These are phyloP conservation scores for Aspergillus puulaauensis DNA, from an alignment of 2,329 filamentous ascomycete genomes.

Conservation along the genomic window DNA sequence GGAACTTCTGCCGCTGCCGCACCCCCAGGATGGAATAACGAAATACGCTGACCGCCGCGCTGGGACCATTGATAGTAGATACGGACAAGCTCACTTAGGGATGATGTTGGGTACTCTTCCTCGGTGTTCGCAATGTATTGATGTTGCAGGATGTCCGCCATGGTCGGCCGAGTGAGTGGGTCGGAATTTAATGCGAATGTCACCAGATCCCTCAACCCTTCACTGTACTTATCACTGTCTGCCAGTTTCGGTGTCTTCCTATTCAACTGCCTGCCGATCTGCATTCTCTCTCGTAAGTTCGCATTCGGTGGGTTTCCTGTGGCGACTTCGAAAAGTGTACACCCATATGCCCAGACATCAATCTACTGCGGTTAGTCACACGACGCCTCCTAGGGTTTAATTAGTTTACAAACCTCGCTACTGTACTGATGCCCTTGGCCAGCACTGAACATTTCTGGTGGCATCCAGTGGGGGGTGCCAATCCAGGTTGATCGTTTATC, in stretches of 20 bases:
- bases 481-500: constrained; percentile 66
- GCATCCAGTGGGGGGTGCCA: constrained; percentile 67
- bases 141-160: constrained; percentile 48
- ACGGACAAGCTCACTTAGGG: constrained; percentile 46
- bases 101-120: constrained; percentile 44
- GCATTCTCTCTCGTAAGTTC: constrained; percentile 48
- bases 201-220: constrained; percentile 47
- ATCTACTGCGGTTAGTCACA: constrained; percentile 32
- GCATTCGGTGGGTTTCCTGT: constrained; percentile 51
- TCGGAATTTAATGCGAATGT: constrained; percentile 46
- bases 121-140: constrained; percentile 45
- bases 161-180: constrained; percentile 45
- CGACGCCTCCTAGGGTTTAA: not conserved
- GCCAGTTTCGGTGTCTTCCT: constrained; percentile 41
- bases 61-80: constrained; percentile 52
- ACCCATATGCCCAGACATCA: constrained; percentile 53
- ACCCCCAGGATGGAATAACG: constrained; percentile 60
- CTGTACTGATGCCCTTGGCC: constrained; percentile 46
- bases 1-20: constrained; percentile 57
- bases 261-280: constrained; percentile 46
- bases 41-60: constrained; percentile 50
- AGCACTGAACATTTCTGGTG: constrained; percentile 56
- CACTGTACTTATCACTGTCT: constrained; percentile 43
- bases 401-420: constrained; percentile 41
- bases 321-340: constrained; percentile 51